Evolutionary conservation across 73 alveolate genomes (phyloP).

Genomic region (Paramecium bursaria): DNA sequence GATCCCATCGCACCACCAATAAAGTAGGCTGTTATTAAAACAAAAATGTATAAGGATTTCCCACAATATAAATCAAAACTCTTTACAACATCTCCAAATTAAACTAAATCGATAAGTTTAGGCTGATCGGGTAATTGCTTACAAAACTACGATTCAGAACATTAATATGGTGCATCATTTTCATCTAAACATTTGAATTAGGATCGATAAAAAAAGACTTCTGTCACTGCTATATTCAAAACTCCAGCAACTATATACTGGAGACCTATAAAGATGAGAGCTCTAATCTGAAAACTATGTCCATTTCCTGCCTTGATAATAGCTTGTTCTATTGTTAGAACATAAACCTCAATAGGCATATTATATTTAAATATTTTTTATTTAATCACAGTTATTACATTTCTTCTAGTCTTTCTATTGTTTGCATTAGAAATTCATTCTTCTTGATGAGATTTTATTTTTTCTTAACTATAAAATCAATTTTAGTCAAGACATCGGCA

Average conservation of each 20-base stretch:
- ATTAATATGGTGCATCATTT: neutral
- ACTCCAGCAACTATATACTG: slow-evolving; percentile 48
- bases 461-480: neutral
- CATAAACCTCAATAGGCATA: slow-evolving; percentile 53
- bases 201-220: slow-evolving; percentile 11
- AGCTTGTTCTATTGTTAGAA: slow-evolving; percentile 42
- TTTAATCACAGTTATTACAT: too few relatives aligned
- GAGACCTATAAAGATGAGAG: slow-evolving; percentile 25
- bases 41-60: neutral
- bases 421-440: neutral
- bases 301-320: slow-evolving; percentile 56
- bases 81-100: slow-evolving; percentile 19
- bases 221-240: slow-evolving; percentile 26
- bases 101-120: neutral
- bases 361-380: too few relatives aligned
- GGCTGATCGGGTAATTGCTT: neutral
- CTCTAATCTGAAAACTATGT: slow-evolving; percentile 39
- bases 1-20: slow-evolving; percentile 52
- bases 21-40: slow-evolving; percentile 15
- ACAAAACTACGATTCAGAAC: slow-evolving; percentile 32
- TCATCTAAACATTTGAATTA: slow-evolving; percentile 23
- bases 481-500: neutral
- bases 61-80: slow-evolving; percentile 1
- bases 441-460: neutral
- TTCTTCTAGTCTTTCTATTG: neutral